Evolutionary conservation across 306 rosid genomes (phyloP), one percentile per base, ranked within the genome.

Genomic region (Citrullus mucosospermus): DNA sequence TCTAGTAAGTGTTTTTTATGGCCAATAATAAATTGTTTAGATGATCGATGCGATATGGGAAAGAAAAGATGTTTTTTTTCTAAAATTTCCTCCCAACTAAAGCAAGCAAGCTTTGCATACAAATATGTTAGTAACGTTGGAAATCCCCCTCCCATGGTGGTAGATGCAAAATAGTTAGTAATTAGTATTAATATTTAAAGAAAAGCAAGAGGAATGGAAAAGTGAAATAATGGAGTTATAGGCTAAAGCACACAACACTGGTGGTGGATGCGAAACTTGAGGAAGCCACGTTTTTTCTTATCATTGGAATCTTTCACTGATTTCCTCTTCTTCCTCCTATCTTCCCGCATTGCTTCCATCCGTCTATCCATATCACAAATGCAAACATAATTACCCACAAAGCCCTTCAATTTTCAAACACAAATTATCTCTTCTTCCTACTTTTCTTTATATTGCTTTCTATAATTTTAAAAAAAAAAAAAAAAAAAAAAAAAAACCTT

Each of bases 321-420:
- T 38, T 38, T 66, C 72, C 50, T 66, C 73, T 66, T 66, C 30
- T 0, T 66, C 73, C 50, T 8, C 50, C 28, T 25, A 25, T 9
- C 51, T 9, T 39, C 8, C 51, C 1, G 22, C 73, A 38, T 66
- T 1, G 73, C 73, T 18, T 66, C 73, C 50, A 5, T 11, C 73
- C 73, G 73, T 66, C 73, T 66, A 66, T 18, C 73, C 73, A 66
- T 2, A 66, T 66, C 72, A 66, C 2, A 34, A 62, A 62, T 32
- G 25, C 25, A 65, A 65, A 65, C n/a, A 63, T 66, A 66, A 48
- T 66, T 66, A 66, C 73, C 73, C 73, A 66, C 48, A 62, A 32
- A 34, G 44, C 69, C 20, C 41, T 62, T 30, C 69, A 32, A 62
- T 62, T 62, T 62, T 58, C 2, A 59, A 59, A 9, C 18, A 57